Evolutionary conservation across 2,329 filamentous ascomycete genomes (phyloP).

Genomic region (Pezizomycotina sp.): DNA sequence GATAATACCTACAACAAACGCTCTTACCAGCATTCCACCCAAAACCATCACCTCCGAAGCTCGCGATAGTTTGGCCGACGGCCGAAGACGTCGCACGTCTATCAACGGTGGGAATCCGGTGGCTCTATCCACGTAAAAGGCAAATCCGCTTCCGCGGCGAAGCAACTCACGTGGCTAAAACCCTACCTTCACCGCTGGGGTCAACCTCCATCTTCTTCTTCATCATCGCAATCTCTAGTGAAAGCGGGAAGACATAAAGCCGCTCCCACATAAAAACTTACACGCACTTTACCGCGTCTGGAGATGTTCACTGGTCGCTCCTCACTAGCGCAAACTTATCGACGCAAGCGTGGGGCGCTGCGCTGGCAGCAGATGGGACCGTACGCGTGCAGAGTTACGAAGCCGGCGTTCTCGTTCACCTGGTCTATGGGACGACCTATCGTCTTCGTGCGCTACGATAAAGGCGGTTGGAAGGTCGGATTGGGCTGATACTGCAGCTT

Average conservation of each 20-base stretch:
- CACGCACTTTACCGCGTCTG: slow-evolving; percentile 27
- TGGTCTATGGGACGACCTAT: slow-evolving; percentile 34
- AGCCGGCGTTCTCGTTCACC: slow-evolving; percentile 71
- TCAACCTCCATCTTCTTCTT: slow-evolving; percentile 5
- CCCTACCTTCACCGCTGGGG: slow-evolving; percentile 63
- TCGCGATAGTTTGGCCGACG: slow-evolving; percentile 67
- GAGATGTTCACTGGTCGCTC: slow-evolving; percentile 62
- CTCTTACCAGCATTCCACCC: no score
- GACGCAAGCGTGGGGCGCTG: slow-evolving; percentile 72
- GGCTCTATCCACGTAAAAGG: slow-evolving; percentile 72
- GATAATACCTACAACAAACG: slow-evolving; percentile 56
- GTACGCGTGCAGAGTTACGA: slow-evolving; percentile 67
- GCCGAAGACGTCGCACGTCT: slow-evolving; percentile 59
- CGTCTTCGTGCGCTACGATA: slow-evolving; percentile 31
- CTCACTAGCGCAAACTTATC: slow-evolving; percentile 83
- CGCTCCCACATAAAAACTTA: slow-evolving; percentile 82
- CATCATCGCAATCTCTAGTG: neutral
- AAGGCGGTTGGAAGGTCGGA: slow-evolving; percentile 11
- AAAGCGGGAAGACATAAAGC: slow-evolving; percentile 34
- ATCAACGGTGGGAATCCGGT: slow-evolving; percentile 61
- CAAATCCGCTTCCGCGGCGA: slow-evolving; percentile 50
- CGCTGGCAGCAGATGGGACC: slow-evolving; percentile 20
- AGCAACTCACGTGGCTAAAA: slow-evolving; percentile 55
- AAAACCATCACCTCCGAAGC: no score
- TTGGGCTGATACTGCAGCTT: slow-evolving; percentile 13